Evolutionary conservation across 2,329 filamentous ascomycete species (phyloP), one percentile per base, ranked within the genome.

Genomic region (Microascus cirrosus): DNA sequence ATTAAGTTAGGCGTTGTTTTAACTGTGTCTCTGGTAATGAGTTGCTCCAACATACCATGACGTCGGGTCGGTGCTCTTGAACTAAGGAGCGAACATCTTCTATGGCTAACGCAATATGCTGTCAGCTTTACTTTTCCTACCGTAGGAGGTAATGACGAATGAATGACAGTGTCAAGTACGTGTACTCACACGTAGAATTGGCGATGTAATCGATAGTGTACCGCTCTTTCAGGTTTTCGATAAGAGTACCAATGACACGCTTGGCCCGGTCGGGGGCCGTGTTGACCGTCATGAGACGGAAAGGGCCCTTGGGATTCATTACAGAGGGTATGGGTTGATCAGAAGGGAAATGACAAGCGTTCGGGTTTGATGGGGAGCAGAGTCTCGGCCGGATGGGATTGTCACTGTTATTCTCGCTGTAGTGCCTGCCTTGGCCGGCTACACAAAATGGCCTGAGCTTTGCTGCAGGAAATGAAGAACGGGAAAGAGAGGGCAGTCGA

Each of bases 211-310:
- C 72, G 62, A 89, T 86, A 1, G 75, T 81, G 68, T 87, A 88
- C 45, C 71, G 72, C 58, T 85, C 83, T 66, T 83, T 84, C 35
- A 89, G 69, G 13, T 76, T 77, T 58, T 85, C 81, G 12, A 79
- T 74, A 42, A 89, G 69, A 0, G 81, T 76, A 12, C 84, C 84
- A 63, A 86, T 80, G 36, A 89, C 69, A 8, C 74, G 70, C 70
- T 82, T 81, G 36, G 85, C 85, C 58, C 84, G 75, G 61, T 86
- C 84, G 0, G 85, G 84, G 1, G 79, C 82, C 1, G 79, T 86
- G 71, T 87, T 88, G 62, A 88, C 83, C 1, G 83, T 88, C 34
- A 87, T 78, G 13, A 88, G 77, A 63, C 74, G 79, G 70, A 77
- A 87, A 2, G 82, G 82, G 20, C 82, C 82, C 62, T 77, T 74